Conservation (phyloP, 495 filamentous ascomycete species). For the Hypoxylon crocopeplum region DNA sequence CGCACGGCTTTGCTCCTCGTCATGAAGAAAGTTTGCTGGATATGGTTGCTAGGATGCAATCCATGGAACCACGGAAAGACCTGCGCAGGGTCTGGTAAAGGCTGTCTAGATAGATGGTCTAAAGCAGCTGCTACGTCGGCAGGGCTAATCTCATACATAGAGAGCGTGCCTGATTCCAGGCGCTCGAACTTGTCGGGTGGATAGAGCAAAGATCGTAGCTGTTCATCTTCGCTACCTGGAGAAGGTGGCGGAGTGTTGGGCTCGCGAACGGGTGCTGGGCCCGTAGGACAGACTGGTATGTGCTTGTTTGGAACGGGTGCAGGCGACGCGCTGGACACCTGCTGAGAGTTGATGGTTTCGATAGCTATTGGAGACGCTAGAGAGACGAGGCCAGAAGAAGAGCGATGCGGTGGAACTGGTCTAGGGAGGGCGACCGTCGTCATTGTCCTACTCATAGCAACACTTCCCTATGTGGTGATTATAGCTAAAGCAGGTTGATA, state of each 20-base stretch:
- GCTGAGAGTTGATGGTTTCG: constrained; percentile 52
- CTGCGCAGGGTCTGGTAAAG: constrained; percentile 78
- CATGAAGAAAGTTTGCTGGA: constrained; percentile 89
- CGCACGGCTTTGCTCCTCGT: constrained; percentile 73
- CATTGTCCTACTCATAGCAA: constrained; percentile 47
- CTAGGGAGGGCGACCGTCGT: constrained; percentile 61
- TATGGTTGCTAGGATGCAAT: constrained; percentile 84
- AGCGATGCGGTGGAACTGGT: constrained; percentile 55
- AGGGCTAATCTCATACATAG: constrained; percentile 76
- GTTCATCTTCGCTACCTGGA: constrained; percentile 55
- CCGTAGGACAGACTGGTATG: constrained; percentile 82
- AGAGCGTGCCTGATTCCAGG: constrained; percentile 61
- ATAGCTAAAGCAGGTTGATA: constrained; percentile 3
- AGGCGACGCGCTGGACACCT: constrained; percentile 45
- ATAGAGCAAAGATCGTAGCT: constrained; percentile 64
- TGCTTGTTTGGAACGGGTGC: constrained; percentile 87
- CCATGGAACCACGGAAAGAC: constrained; percentile 99
- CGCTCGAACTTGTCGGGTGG: constrained; percentile 69
- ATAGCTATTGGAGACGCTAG: constrained; percentile 58
- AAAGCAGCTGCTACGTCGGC: constrained; percentile 72
- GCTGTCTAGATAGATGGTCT: constrained; percentile 74
- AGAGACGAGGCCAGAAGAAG: constrained; percentile 55
- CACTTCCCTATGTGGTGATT: constrained; percentile 10
- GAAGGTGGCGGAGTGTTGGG: constrained; percentile 73
- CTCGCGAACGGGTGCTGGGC: constrained; percentile 66